Evolutionary conservation across 2,329 filamentous ascomycete genomes (phyloP), one percentile per base, ranked within the genome.

Genomic region (Verticillium dahliae): DNA sequence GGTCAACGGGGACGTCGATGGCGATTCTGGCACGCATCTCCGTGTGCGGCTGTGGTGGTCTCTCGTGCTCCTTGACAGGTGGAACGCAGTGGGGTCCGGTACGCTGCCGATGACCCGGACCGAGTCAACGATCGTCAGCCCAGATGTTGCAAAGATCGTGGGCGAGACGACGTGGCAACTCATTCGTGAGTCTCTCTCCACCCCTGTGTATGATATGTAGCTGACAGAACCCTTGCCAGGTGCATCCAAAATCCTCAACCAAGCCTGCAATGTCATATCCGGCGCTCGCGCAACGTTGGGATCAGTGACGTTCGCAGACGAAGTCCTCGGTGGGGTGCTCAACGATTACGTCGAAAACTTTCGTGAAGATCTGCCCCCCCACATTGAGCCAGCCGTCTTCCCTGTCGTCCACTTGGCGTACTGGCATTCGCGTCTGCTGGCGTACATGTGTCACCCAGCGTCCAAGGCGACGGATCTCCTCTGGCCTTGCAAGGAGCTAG

Each of bases 41-140:
- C 81, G 82, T 1, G 78, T 87, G 58, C 82, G 87, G 54, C 82
- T 88, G 18, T 92, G 89, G 89, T 91, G 87, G 86, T 84, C 85
- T 14, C 75, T 92, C 38, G 82, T 91, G 56, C 81, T 89, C 65
- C 81, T 92, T 65, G 89, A 92, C 68, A 83, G 88, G 15, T 92
- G 88, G 87, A 85, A 90, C 69, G 86, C 89, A 4, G 81, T 86
- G n/a, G 86, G 85, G 27, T 88, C 83, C 4, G 85, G 84, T 13
- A 85, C 81, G 63, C 85, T 87, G 1, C 66, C 85, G 13, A 78
- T 87, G 62, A 85, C 92, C 62, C 84, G 84, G 1, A 84, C 89
- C 66, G 81, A 83, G 63, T 85, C 80, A 59, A 80, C 87, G 6
- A 81, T 89, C 14, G 75, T 89, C 31, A 76, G 83, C 6, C 80